Evolutionary conservation across 805 yeast genomes (phyloP).

Genomic region (Candida ipomoeae): DNA sequence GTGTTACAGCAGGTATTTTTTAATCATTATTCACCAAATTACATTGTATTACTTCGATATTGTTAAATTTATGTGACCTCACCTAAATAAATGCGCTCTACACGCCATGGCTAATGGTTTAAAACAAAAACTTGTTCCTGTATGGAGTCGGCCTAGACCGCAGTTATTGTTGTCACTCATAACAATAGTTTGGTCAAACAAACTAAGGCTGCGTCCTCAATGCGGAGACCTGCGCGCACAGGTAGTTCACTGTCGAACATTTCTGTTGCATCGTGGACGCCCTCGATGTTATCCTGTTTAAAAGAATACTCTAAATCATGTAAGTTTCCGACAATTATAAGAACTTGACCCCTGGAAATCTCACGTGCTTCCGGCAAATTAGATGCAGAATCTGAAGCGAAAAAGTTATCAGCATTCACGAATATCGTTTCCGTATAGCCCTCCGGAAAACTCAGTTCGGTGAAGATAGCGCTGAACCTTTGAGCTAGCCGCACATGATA

Average conservation of each 20-base stretch:
- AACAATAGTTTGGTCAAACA: conserved; percentile 12
- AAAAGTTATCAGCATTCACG: conserved; percentile 66
- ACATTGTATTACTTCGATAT: background rate
- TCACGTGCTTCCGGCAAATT: conserved; percentile 18
- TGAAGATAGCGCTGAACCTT: conserved; percentile 59
- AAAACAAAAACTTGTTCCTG: background rate
- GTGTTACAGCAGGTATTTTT: background rate
- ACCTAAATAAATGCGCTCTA: background rate
- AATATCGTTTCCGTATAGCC: conserved; percentile 71
- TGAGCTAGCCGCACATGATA: conserved; percentile 69
- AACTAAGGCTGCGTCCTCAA: conserved; percentile 70
- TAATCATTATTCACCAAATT: background rate
- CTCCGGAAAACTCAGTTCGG: conserved; percentile 56
- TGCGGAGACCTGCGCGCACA: conserved; percentile 53
- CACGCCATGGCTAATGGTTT: background rate
- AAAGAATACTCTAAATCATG: conserved; percentile 53
- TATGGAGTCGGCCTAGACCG: conserved; percentile 1
- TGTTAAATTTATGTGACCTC: background rate
- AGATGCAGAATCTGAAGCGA: conserved; percentile 27
- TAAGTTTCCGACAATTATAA: conserved; percentile 65
- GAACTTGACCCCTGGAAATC: conserved; percentile 26
- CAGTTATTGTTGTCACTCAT: background rate
- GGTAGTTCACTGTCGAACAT: conserved; percentile 63
- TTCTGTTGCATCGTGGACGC: conserved; percentile 50
- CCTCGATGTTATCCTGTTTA: conserved; percentile 48